Percentiles rank a stretch among this genome's conserved stretches.
Conservation (phyloP, 306 rosid species). For the Cotoneaster glaucophyllus region DNA sequence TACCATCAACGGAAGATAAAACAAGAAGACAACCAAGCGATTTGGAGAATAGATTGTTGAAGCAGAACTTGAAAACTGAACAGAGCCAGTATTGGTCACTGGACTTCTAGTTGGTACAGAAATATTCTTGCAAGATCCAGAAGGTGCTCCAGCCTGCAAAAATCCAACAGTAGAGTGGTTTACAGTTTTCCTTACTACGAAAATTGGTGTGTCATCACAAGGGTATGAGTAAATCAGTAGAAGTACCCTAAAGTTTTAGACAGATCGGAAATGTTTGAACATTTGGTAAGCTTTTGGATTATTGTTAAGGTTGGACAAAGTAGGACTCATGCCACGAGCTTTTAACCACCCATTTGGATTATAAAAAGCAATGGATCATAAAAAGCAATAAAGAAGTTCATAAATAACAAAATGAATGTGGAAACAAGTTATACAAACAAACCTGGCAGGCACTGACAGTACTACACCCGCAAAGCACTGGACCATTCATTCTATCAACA, state of each 20-base stretch:
- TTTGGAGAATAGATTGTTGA: slow-evolving; percentile 36
- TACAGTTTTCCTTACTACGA: background rate
- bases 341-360: slow-evolving; percentile 4
- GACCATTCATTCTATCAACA: slow-evolving; percentile 77
- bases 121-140: slow-evolving; percentile 81
- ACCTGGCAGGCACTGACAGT: slow-evolving; percentile 86
- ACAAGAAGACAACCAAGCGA: slow-evolving; percentile 21
- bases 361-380: slow-evolving; percentile 6
- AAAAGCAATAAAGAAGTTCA: slow-evolving; percentile 9
- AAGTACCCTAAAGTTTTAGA: background rate
- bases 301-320: background rate
- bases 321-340: background rate
- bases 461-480: slow-evolving; percentile 67
- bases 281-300: background rate
- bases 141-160: slow-evolving; percentile 78
- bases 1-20: slow-evolving; percentile 38
- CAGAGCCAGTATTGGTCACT: slow-evolving; percentile 58
- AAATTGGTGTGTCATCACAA: background rate
- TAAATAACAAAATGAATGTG: slow-evolving; percentile 12
- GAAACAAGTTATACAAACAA: slow-evolving; percentile 26
- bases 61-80: slow-evolving; percentile 74
- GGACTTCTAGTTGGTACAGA: slow-evolving; percentile 49
- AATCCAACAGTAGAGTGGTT: slow-evolving; percentile 11
- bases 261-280: background rate
- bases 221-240: background rate